Base-by-base conservation (phyloP, 495 filamentous ascomycete species). In the Xylaria scruposa region DNA sequence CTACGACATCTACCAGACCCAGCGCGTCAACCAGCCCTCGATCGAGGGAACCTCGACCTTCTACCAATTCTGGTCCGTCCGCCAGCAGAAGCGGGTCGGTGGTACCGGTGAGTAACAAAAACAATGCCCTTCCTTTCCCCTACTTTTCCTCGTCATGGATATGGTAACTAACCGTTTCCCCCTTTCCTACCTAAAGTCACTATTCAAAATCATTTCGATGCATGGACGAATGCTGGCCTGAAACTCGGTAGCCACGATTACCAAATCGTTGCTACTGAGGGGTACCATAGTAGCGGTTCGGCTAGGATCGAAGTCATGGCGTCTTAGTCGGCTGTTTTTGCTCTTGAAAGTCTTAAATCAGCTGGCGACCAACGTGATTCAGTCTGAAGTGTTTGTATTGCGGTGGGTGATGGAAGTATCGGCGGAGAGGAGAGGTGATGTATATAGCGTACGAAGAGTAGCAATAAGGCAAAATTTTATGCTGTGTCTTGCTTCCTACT, bases 1-100 rank as follows among this genome's bases (percentile, higher is more conserved):
- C n/a, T 93, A 93, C 83, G 84, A 90, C 70, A 88, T 93, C 80
- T 90, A 88, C 83, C 81, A 86, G 75, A 83, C 83, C 60, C 81
- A 83, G 63, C 89, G 88, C 54, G 80, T 81, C 78, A 89, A 93
- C 81, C 83, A 88, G 80, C 87, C 87, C 4, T 86, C 84, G 29
- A 90, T 90, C 77, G 78, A 80, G 10, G 88, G 88, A 19, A 67
- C 65, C 9, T 49, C 49, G 44, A 56, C 65, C 4, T 89, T 89
- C 77, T 76, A 84, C 71, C 88, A 89, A 81, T 90, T 83, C 83
- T 89, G 85, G 85, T 85, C 84, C 68, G 84, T 90, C 59, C 84
- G 87, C 66, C 73, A 74, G 54, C 65, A 75, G 67, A 84, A 86
- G 80, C 82, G 86, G 74, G 77, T 80, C 72, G 82, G 84, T 66